phyloP scores from a whole-genome alignment of 306 rosid species.

The Prinsepia uniflora region DNA sequence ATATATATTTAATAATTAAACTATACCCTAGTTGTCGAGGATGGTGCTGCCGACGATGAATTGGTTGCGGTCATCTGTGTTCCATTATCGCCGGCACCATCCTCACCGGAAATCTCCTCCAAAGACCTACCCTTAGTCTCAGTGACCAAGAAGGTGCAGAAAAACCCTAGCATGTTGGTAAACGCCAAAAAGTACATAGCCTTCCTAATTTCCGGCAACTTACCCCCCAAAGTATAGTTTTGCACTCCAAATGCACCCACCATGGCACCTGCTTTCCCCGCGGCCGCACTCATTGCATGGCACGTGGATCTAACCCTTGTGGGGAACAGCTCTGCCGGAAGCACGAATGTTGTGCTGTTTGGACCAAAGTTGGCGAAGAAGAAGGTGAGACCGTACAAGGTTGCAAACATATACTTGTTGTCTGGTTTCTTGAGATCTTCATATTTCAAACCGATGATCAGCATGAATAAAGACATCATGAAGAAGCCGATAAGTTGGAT shows the following conservation, averaged over 20 bases:
- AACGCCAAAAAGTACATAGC: slow-evolving; percentile 53
- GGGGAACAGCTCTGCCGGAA: slow-evolving; percentile 75
- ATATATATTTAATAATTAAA: neutral
- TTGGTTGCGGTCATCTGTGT: neutral
- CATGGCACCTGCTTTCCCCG: slow-evolving; percentile 68
- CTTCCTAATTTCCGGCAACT: fast-evolving
- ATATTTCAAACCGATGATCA: slow-evolving; percentile 43
- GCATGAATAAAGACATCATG: slow-evolving; percentile 81
- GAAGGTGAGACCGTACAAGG: slow-evolving; percentile 50
- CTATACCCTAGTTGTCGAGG: neutral
- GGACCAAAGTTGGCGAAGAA: slow-evolving; percentile 84
- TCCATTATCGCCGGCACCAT: slow-evolving; percentile 27
- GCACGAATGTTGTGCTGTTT: slow-evolving; percentile 68
- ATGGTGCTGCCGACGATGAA: neutral
- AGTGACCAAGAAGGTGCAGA: slow-evolving; percentile 47
- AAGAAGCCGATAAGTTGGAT: slow-evolving; percentile 69
- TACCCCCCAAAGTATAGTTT: slow-evolving; percentile 19
- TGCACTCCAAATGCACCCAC: slow-evolving; percentile 62
- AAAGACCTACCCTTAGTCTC: slow-evolving; percentile 73
- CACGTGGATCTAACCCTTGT: slow-evolving; percentile 66
- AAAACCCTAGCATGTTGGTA: slow-evolving; percentile 58
- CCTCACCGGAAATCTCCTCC: slow-evolving; percentile 85
- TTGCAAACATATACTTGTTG: neutral
- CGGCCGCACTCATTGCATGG: slow-evolving; percentile 65
- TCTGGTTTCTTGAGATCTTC: slow-evolving; percentile 13